phyloP scores from a whole-genome alignment of 129 eudicot genomes.

The Kitagawia praeruptora region DNA sequence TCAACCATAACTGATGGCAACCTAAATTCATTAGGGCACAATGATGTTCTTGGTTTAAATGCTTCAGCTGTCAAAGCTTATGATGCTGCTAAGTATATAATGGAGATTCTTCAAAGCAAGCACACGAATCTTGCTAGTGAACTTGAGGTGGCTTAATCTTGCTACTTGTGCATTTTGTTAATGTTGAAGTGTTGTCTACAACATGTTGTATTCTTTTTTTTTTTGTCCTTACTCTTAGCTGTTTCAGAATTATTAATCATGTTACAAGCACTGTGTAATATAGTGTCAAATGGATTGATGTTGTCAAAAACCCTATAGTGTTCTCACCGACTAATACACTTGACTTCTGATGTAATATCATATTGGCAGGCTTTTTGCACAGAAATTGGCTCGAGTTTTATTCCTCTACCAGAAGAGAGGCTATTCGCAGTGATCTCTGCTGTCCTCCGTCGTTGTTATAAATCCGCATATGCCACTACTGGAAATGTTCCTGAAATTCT shows the following conservation, averaged over 20 bases:
- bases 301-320: background rate
- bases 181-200: background rate
- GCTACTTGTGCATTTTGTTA: background rate
- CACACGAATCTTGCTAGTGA: constrained; percentile 55
- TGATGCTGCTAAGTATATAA: constrained; percentile 55
- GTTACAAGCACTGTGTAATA: background rate
- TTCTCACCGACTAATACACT: background rate
- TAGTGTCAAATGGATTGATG: background rate
- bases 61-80: constrained; percentile 54
- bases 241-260: background rate
- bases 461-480: constrained; percentile 48
- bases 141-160: constrained; percentile 36
- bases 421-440: constrained; percentile 51
- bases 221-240: background rate
- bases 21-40: constrained; percentile 68
- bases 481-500: constrained; percentile 55
- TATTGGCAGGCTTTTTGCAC: constrained; percentile 39
- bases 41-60: constrained; percentile 41
- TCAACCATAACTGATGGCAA: constrained; percentile 48
- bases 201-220: background rate
- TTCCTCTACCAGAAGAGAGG: constrained; percentile 53
- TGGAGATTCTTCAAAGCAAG: constrained; percentile 56
- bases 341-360: background rate
- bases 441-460: constrained; percentile 54
- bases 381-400: constrained; percentile 62